These are phyloP conservation scores for Aspergillus bridgeri DNA, from an alignment of 495 filamentous ascomycete species.

Conservation along the genomic window DNA sequence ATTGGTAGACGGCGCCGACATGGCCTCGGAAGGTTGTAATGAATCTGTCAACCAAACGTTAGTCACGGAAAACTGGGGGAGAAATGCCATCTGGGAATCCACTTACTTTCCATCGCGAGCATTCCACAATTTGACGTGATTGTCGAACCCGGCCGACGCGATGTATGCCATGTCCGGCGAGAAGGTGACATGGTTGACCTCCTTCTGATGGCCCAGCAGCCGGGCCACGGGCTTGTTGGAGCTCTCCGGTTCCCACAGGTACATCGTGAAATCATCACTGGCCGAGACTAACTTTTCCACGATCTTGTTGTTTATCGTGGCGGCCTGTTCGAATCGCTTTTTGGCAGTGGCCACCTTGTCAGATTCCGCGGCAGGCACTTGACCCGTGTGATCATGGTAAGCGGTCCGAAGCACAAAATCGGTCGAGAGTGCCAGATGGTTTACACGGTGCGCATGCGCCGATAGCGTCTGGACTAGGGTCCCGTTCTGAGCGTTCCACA, in stretches of 20 bases:
- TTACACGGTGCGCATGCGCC: slow-evolving; percentile 90
- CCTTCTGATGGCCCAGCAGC: slow-evolving; percentile 89
- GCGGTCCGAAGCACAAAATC: slow-evolving; percentile 86
- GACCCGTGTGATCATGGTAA: slow-evolving; percentile 79
- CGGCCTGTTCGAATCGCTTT: slow-evolving; percentile 84
- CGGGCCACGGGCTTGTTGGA: slow-evolving; percentile 83
- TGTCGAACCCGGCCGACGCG: slow-evolving; percentile 87
- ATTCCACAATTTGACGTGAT: slow-evolving; percentile 86
- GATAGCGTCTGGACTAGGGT: slow-evolving; percentile 75
- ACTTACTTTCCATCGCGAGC: slow-evolving; percentile 62
- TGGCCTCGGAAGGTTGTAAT: slow-evolving; percentile 84
- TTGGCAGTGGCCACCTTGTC: slow-evolving; percentile 73
- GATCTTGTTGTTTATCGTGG: slow-evolving; percentile 71
- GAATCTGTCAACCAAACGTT: slow-evolving; percentile 48
- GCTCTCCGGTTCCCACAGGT: slow-evolving; percentile 82
- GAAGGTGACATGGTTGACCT: slow-evolving; percentile 93
- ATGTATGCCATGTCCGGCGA: slow-evolving; percentile 84
- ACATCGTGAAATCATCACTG: slow-evolving; percentile 95
- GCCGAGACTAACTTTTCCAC: slow-evolving; percentile 87
- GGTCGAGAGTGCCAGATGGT: slow-evolving; percentile 91
- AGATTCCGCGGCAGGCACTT: slow-evolving; percentile 63
- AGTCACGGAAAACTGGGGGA: neutral
- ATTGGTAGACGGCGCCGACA: slow-evolving; percentile 89
- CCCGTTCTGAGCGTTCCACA: slow-evolving; percentile 81
- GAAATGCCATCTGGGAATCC: neutral